phyloP scores from a whole-genome alignment of 176 grass and related monocot genomes.

The Triticum urartu region DNA sequence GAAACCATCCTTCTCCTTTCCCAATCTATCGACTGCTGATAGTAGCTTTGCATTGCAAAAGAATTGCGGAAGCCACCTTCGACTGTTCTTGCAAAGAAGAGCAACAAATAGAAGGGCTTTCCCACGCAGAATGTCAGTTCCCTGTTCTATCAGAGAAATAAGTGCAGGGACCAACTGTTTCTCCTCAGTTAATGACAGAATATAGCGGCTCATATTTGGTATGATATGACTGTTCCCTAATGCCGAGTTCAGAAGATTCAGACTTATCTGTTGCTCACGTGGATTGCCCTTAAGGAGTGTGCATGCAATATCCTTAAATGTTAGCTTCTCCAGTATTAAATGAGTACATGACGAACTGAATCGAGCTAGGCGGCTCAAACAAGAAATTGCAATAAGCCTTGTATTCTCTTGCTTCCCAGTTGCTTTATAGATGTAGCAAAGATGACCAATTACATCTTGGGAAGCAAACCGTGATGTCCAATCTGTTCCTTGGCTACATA shows the following conservation, averaged over 20 bases:
- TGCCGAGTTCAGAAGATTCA: slow-evolving; percentile 84
- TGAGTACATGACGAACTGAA: slow-evolving; percentile 85
- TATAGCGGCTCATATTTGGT: slow-evolving; percentile 75
- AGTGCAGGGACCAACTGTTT: slow-evolving; percentile 75
- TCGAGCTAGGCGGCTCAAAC: slow-evolving; percentile 74
- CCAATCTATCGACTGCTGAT: slow-evolving; percentile 82
- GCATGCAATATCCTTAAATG: slow-evolving; percentile 71
- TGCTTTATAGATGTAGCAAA: slow-evolving; percentile 94
- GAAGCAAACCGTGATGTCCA: slow-evolving; percentile 93
- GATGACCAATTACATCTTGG: slow-evolving; percentile 81
- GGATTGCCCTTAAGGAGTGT: slow-evolving; percentile 74
- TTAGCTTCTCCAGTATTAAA: slow-evolving; percentile 73
- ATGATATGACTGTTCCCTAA: slow-evolving; percentile 63
- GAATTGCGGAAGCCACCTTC: slow-evolving; percentile 90
- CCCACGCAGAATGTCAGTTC: slow-evolving; percentile 79
- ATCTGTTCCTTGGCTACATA: slow-evolving; percentile 87
- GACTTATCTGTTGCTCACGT: slow-evolving; percentile 86
- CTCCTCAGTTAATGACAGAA: slow-evolving; percentile 73
- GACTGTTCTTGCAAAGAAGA: slow-evolving; percentile 94
- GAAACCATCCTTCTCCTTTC: slow-evolving; percentile 83
- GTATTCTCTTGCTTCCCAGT: slow-evolving; percentile 88
- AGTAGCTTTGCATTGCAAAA: slow-evolving; percentile 80
- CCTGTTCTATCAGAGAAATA: slow-evolving; percentile 76
- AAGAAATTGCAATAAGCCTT: slow-evolving; percentile 88
- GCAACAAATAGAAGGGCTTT: slow-evolving; percentile 86